Evolutionary conservation across 1,284 basidiomycete genomes (phyloP).

Genomic region (Salmacisia buchloeana): DNA sequence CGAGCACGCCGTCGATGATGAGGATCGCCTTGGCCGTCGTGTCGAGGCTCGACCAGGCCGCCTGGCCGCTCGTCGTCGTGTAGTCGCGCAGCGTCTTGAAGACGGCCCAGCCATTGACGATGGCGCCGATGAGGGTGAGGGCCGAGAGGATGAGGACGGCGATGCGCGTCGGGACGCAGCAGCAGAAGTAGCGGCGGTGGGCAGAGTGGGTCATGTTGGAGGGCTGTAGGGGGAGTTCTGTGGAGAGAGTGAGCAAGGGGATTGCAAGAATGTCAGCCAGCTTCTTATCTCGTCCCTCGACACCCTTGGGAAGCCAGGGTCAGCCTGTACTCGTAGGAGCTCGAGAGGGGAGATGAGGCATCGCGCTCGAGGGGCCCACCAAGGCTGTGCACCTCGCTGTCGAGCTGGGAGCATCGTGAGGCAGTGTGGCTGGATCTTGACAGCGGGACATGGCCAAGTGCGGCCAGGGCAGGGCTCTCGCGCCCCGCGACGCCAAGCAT

Average conservation of each 20-base stretch:
- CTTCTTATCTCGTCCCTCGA: too few relatives aligned
- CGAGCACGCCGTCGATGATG: background rate
- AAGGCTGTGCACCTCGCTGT: too few relatives aligned
- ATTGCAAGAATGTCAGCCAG: too few relatives aligned
- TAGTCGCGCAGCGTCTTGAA: background rate
- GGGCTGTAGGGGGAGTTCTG: background rate
- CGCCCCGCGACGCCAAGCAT: too few relatives aligned
- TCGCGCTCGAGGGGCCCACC: too few relatives aligned
- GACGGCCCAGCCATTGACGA: background rate
- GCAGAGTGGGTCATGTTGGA: background rate
- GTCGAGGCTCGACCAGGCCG: background rate
- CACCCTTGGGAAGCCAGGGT: too few relatives aligned
- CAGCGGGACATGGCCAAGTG: too few relatives aligned
- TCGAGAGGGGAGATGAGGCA: too few relatives aligned
- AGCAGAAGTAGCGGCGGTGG: slow-evolving; percentile 1
- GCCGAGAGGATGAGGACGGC: background rate
- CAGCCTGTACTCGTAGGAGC: too few relatives aligned
- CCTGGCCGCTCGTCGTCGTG: background rate
- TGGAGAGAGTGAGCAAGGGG: background rate
- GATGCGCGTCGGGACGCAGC: slow-evolving; percentile 1
- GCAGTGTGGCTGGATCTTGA: too few relatives aligned
- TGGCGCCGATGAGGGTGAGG: background rate
- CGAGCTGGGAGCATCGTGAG: too few relatives aligned
- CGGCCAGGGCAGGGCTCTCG: too few relatives aligned
- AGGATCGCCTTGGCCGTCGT: background rate